These are phyloP conservation scores for Annulohypoxylon truncatum DNA, from an alignment of 2,329 filamentous ascomycete genomes.

Conservation along the genomic window DNA sequence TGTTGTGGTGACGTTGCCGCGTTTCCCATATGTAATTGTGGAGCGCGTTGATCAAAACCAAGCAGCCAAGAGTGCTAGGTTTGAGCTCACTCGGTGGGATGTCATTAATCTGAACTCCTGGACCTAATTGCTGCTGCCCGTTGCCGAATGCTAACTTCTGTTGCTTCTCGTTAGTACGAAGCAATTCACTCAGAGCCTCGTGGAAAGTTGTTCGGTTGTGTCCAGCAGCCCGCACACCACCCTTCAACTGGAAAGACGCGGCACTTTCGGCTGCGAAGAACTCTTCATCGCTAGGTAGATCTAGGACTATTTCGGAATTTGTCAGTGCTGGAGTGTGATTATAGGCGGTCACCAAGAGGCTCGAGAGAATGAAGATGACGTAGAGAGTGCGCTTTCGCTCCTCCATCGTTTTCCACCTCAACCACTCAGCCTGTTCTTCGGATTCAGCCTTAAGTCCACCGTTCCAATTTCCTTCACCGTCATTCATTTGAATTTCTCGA, in stretches of 20 bases:
- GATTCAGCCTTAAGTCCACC: constrained; percentile 57
- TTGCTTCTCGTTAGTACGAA: constrained; percentile 78
- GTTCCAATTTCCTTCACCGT: constrained; percentile 61
- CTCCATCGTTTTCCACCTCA: constrained; percentile 87
- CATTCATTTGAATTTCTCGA: constrained; percentile 68
- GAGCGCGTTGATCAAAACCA: constrained; percentile 91
- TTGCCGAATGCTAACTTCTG: constrained; percentile 62
- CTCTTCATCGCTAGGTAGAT: constrained; percentile 93
- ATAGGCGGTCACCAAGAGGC: constrained; percentile 89
- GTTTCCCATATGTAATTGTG: constrained; percentile 99
- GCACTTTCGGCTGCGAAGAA: constrained; percentile 86
- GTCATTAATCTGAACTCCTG: constrained; percentile 60
- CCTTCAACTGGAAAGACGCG: constrained; percentile 82
- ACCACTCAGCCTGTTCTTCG: constrained; percentile 80
- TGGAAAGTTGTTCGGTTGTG: constrained; percentile 83
- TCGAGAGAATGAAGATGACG: constrained; percentile 90
- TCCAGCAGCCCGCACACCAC: constrained; percentile 75
- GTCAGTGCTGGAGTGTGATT: constrained; percentile 91
- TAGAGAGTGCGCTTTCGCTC: constrained; percentile 95
- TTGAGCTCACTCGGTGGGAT: constrained; percentile 72
- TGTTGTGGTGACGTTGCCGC: constrained; percentile 86
- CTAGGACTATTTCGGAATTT: constrained; percentile 91
- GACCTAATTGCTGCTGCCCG: constrained; percentile 60
- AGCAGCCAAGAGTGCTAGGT: constrained; percentile 91
- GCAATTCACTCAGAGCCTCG: constrained; percentile 80